Conservation (phyloP, 108 stramenopile genomes). For the Chaetoceros muelleri region DNA sequence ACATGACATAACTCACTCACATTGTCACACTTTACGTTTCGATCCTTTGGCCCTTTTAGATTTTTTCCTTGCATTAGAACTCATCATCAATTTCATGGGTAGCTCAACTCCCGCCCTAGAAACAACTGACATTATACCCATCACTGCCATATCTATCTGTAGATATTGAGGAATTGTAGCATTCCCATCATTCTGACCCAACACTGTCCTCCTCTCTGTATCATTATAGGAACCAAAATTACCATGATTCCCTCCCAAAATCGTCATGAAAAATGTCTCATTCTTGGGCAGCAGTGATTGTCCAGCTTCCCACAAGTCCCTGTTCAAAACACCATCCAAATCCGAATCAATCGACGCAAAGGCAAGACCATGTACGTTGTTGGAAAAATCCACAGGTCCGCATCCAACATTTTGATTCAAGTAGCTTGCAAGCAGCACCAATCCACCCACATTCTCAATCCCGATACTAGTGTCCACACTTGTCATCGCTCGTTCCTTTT, state of each 20-base stretch:
- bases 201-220: constrained; percentile 5
- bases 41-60: too few species aligned
- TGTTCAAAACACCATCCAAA: constrained; percentile 20
- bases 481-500: too few species aligned
- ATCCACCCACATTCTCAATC: constrained; percentile 11
- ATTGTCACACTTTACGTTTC: too few species aligned
- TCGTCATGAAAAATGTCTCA: constrained; percentile 11
- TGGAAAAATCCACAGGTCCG: constrained; percentile 15
- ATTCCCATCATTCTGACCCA: constrained; percentile 18
- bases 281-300: too few species aligned
- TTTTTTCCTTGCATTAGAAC: too few species aligned
- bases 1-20: too few species aligned
- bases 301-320: not conserved
- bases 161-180: constrained; percentile 12
- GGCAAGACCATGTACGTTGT: constrained; percentile 12
- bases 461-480: not conserved
- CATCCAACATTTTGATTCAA: constrained; percentile 14
- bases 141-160: constrained; percentile 6
- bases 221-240: constrained; percentile 20
- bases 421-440: constrained; percentile 20
- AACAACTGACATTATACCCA: too few species aligned
- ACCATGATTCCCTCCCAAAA: constrained; percentile 22
- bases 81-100: too few species aligned
- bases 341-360: constrained; percentile 15
- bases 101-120: too few species aligned